Evolutionary conservation across 345 rosid species (phyloP).

Genomic region (Pugionium dolabratum): DNA sequence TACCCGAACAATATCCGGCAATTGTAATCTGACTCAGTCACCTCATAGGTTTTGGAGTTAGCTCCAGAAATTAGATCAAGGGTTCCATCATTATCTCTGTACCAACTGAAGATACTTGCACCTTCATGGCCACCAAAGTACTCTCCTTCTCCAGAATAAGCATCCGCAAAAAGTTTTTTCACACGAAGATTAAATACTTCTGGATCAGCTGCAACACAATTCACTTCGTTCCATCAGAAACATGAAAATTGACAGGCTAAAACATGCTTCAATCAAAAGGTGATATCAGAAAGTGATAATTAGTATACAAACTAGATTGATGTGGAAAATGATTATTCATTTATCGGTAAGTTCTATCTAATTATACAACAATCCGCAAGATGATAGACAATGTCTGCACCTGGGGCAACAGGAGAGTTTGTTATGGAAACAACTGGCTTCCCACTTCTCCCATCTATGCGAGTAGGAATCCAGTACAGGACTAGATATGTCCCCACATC

Average conservation of each 20-base stretch:
- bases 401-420: slow-evolving; percentile 75
- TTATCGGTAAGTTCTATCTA: slow-evolving; percentile 6
- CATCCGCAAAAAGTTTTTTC: slow-evolving; percentile 58
- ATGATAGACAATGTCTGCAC: slow-evolving; percentile 41
- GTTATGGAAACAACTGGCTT: slow-evolving; percentile 74
- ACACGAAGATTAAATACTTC: slow-evolving; percentile 65
- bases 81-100: slow-evolving; percentile 79
- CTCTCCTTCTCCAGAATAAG: slow-evolving; percentile 85
- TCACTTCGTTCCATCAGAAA: slow-evolving; percentile 34
- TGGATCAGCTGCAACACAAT: slow-evolving; percentile 68
- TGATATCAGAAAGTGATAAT: slow-evolving; percentile 18
- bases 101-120: slow-evolving; percentile 88
- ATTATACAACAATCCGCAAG: slow-evolving; percentile 8
- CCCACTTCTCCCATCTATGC: slow-evolving; percentile 84
- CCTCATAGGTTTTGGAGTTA: slow-evolving; percentile 71
- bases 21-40: slow-evolving; percentile 77
- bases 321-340: not conserved
- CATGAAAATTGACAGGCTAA: slow-evolving; percentile 13
- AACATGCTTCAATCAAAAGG: slow-evolving; percentile 20
- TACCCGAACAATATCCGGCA: slow-evolving; percentile 86
- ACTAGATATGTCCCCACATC: slow-evolving; percentile 85
- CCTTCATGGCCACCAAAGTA: slow-evolving; percentile 96
- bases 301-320: slow-evolving; percentile 23
- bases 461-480: slow-evolving; percentile 80
- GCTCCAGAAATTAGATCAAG: slow-evolving; percentile 70